Percentiles rank a stretch among this genome's conserved stretches.
These are phyloP conservation scores for Choricystis sp. DNA, from an alignment of 139 green algal species.

Conservation along the genomic window DNA sequence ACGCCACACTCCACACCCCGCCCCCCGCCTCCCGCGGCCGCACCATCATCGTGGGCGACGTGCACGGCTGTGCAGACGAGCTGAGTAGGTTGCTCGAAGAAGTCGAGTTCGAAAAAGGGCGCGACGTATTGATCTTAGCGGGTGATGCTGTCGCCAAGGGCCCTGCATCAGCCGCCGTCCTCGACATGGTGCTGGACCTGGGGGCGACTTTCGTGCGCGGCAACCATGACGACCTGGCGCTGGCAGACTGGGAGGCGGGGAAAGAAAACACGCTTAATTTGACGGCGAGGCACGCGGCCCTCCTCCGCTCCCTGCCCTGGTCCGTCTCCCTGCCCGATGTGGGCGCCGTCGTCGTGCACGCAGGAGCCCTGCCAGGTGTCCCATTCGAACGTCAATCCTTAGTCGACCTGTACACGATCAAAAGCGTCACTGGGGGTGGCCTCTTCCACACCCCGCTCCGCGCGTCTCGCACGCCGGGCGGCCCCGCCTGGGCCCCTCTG, in stretches of 20 bases:
- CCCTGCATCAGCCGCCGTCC: conserved; percentile 11
- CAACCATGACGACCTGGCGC: conserved; percentile 27
- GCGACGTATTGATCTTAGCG: conserved; percentile 18
- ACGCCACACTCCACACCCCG: not conserved
- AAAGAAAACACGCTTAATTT: not conserved
- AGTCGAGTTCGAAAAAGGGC: not conserved
- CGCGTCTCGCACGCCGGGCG: conserved; percentile 3
- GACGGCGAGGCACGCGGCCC: not conserved
- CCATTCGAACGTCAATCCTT: conserved; percentile 28
- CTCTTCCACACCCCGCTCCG: too few species aligned
- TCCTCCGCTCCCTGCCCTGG: conserved; percentile 4
- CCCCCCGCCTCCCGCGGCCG: not conserved
- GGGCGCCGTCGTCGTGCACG: conserved; percentile 19
- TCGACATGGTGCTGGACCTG: conserved; percentile 1
- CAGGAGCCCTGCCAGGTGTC: conserved; percentile 21
- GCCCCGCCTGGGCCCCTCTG: conserved; percentile 22
- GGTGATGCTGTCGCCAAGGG: conserved; percentile 29
- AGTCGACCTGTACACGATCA: conserved; percentile 19
- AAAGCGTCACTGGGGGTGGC: conserved; percentile 15
- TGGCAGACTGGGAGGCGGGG: conserved; percentile 3
- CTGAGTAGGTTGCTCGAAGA: conserved; percentile 17
- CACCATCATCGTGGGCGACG: conserved; percentile 20
- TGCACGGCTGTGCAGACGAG: conserved; percentile 24
- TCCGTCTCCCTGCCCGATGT: conserved; percentile 6
- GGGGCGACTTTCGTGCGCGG: conserved; percentile 16